Evolutionary conservation across 2,329 filamentous ascomycete species (phyloP).

Genomic region (Aspergillus fructus): DNA sequence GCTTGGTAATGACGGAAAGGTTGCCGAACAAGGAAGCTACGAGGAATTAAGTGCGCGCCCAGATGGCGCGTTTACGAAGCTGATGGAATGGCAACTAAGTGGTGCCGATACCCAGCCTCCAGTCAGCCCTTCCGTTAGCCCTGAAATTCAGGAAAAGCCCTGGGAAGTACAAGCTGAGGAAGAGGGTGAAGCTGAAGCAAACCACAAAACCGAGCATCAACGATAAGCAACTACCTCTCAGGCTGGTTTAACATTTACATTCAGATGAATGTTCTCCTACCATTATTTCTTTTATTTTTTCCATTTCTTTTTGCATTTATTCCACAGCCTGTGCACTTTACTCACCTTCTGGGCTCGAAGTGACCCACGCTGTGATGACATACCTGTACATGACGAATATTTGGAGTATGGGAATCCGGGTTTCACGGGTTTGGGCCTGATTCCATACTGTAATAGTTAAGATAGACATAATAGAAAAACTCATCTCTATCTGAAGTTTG

Average conservation of each 20-base stretch:
- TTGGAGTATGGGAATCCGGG: neutral
- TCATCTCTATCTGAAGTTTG: conserved; percentile 11
- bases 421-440: neutral
- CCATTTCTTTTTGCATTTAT: neutral
- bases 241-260: neutral
- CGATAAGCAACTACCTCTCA: neutral
- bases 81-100: conserved; percentile 99
- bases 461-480: conserved; percentile 19
- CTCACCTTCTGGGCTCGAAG: neutral
- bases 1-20: conserved; percentile 78
- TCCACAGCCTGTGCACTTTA: neutral
- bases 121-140: conserved; percentile 25
- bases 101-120: conserved; percentile 62
- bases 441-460: conserved; percentile 6
- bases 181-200: conserved; percentile 28
- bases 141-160: conserved; percentile 50
- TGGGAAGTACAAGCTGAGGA: conserved; percentile 46
- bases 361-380: conserved; percentile 1
- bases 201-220: conserved; percentile 6
- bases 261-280: neutral
- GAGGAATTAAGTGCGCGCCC: conserved; percentile 69
- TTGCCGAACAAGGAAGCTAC: conserved; percentile 89
- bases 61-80: conserved; percentile 82
- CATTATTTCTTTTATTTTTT: conserved; percentile 5
- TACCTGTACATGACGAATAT: conserved; percentile 14